These are phyloP conservation scores for Colletotrichum siamense DNA, from an alignment of 2,329 filamentous ascomycete genomes.

Conservation along the genomic window DNA sequence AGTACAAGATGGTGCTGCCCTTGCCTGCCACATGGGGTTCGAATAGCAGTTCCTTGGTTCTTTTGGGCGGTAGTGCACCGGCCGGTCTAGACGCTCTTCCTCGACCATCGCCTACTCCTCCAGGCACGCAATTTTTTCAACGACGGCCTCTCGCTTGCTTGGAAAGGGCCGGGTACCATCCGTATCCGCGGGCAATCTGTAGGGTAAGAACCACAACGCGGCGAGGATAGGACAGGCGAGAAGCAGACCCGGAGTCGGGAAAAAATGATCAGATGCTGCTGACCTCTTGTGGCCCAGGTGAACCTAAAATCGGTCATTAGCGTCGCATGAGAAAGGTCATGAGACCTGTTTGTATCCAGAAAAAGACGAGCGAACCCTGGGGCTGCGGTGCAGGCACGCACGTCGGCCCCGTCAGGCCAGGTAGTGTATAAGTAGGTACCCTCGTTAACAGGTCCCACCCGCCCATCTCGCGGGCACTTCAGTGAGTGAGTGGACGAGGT, in stretches of 20 bases:
- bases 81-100: background rate
- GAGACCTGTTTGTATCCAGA: slow-evolving; percentile 25
- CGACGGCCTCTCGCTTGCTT: background rate
- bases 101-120: background rate
- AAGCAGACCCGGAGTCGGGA: background rate
- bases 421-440: background rate
- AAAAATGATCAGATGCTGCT: slow-evolving; percentile 23
- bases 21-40: background rate
- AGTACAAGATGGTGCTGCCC: background rate
- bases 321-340: slow-evolving; percentile 24
- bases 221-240: background rate
- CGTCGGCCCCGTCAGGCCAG: background rate
- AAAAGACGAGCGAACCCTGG: slow-evolving; percentile 18
- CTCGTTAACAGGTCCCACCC: background rate
- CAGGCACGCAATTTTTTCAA: background rate
- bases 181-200: background rate
- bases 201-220: background rate
- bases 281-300: slow-evolving; percentile 23
- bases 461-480: background rate
- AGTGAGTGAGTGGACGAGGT: background rate
- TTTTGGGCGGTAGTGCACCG: background rate
- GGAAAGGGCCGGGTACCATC: background rate
- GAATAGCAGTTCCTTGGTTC: background rate
- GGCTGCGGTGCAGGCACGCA: background rate
- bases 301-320: slow-evolving; percentile 23